phyloP scores from a whole-genome alignment of 2,329 filamentous ascomycete species.

The Sarocladiaceae sp. region DNA sequence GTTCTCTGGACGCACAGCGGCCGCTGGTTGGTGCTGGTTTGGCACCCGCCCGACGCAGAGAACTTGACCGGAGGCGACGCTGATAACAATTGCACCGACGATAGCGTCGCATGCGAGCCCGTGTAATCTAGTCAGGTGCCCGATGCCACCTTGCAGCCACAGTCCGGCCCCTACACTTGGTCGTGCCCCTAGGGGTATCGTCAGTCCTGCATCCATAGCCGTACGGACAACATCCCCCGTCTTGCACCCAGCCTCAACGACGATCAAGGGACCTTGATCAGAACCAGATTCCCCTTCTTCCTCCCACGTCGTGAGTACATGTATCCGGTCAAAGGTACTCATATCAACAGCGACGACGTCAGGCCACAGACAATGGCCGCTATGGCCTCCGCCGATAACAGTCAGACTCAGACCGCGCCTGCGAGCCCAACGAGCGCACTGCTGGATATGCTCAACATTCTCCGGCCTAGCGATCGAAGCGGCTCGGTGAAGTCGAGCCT shows the following conservation, averaged over 20 bases:
- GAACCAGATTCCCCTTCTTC: slow-evolving; percentile 13
- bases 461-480: slow-evolving; percentile 40
- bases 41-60: slow-evolving; percentile 48
- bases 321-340: slow-evolving; percentile 44
- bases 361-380: slow-evolving; percentile 49
- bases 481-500: slow-evolving; percentile 39
- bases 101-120: slow-evolving; percentile 55
- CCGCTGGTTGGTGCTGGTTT: slow-evolving; percentile 31
- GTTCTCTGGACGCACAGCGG: slow-evolving; percentile 35
- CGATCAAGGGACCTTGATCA: slow-evolving; percentile 28
- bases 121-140: slow-evolving; percentile 47
- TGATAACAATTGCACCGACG: slow-evolving; percentile 53
- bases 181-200: slow-evolving; percentile 53
- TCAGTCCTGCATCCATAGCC: slow-evolving; percentile 39
- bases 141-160: slow-evolving; percentile 61
- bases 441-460: slow-evolving; percentile 41
- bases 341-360: slow-evolving; percentile 53
- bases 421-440: slow-evolving; percentile 51
- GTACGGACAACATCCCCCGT: slow-evolving; percentile 45
- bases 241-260: slow-evolving; percentile 51
- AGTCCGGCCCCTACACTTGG: slow-evolving; percentile 58
- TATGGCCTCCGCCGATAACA: slow-evolving; percentile 52
- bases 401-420: slow-evolving; percentile 37
- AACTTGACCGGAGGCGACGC: slow-evolving; percentile 38
- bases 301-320: slow-evolving; percentile 28